Percentiles rank a stretch among this genome's conserved stretches.
Conservation (phyloP, 2,329 filamentous ascomycete species). For the Biscogniauxia marginata region DNA sequence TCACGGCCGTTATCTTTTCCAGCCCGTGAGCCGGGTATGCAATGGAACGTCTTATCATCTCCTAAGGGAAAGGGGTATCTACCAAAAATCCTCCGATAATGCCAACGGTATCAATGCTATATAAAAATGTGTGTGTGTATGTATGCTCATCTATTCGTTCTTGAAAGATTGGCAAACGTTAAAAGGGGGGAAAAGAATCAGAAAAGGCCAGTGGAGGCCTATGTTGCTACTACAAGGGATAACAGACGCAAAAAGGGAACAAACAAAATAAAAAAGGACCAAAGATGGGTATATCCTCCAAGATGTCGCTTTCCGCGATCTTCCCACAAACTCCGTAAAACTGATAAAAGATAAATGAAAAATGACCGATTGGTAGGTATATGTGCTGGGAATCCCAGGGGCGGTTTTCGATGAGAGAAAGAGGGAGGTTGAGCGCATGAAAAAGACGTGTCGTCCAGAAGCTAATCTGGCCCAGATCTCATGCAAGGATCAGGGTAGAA, state of each 20-base stretch:
- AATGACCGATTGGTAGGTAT: not conserved
- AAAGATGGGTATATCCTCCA: not conserved
- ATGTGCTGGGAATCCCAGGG: too few relatives aligned
- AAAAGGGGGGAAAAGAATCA: not conserved
- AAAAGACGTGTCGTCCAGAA: not conserved
- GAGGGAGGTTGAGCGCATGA: not conserved
- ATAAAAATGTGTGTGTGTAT: not conserved
- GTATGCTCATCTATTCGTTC: not conserved
- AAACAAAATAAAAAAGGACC: not conserved
- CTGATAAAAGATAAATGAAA: not conserved
- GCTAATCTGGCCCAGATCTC: not conserved
- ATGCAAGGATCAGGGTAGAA: not conserved
- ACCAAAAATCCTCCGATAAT: not conserved
- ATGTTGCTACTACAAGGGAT: not conserved
- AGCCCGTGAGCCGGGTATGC: not conserved
- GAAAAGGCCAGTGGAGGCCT: not conserved
- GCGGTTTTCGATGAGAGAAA: not conserved
- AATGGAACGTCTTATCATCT: not conserved
- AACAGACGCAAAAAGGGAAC: not conserved
- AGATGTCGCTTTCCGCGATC: not conserved
- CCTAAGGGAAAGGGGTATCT: not conserved
- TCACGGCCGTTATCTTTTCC: not conserved
- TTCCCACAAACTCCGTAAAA: not conserved
- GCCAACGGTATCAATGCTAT: not conserved
- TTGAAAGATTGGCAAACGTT: not conserved